Evolutionary conservation across 306 rosid species (phyloP).

Genomic region (Dryas drummondii): DNA sequence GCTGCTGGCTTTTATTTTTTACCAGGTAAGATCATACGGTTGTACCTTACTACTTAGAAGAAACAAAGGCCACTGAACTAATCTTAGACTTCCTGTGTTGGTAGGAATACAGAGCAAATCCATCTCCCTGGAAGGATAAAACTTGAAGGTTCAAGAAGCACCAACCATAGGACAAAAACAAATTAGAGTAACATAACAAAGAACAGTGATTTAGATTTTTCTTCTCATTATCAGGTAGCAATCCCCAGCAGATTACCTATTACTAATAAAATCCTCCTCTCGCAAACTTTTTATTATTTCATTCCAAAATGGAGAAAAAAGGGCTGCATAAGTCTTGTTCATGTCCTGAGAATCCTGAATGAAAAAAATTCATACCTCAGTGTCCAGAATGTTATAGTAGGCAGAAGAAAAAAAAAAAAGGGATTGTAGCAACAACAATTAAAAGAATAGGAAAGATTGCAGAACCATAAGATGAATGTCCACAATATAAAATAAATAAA

Average conservation of each 20-base stretch:
- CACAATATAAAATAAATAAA: background rate
- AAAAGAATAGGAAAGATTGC: background rate
- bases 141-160: constrained; percentile 20
- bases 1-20: background rate
- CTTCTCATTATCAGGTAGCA: constrained; percentile 21
- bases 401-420: background rate
- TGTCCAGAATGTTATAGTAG: background rate
- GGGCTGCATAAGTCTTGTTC: constrained; percentile 75
- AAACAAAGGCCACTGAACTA: constrained; percentile 99
- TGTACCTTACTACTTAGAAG: constrained; percentile 94
- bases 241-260: constrained; percentile 51
- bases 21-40: constrained; percentile 18
- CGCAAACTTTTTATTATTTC: constrained; percentile 93
- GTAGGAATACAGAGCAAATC: constrained; percentile 87
- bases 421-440: background rate
- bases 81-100: constrained; percentile 81
- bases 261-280: constrained; percentile 89
- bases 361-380: constrained; percentile 1
- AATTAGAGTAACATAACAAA: constrained; percentile 12
- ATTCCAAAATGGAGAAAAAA: constrained; percentile 94
- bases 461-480: background rate
- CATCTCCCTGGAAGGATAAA: constrained; percentile 70
- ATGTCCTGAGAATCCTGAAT: constrained; percentile 68
- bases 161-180: constrained; percentile 10
- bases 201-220: constrained; percentile 6